A percentile compares a stretch with the other conserved stretches of the same genome.
Evolutionary conservation across 164 flowering plant genomes (phyloP).

Genomic region (grape (Vitis vinifera)): DNA sequence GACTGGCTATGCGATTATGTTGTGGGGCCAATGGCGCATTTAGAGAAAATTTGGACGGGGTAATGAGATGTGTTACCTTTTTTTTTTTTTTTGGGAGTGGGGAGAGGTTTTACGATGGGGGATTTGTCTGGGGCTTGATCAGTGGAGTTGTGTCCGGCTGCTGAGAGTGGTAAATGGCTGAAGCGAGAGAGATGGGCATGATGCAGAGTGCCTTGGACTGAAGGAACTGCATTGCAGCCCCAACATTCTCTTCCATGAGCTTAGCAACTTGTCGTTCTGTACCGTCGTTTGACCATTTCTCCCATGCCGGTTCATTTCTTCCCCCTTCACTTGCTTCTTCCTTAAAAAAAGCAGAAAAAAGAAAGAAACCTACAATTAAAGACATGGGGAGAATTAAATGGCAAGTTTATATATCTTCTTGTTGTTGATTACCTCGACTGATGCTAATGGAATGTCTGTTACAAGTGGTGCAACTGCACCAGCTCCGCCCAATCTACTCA

Average conservation of each 20-base stretch:
- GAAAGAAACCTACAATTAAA: background rate
- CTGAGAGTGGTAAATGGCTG: slow-evolving; percentile 53
- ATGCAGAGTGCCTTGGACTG: slow-evolving; percentile 84
- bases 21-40: too few species aligned
- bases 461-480: slow-evolving; percentile 62
- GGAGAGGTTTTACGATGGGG: slow-evolving; percentile 31
- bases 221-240: slow-evolving; percentile 85
- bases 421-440: slow-evolving; percentile 37
- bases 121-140: slow-evolving; percentile 59
- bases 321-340: slow-evolving; percentile 54
- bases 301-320: slow-evolving; percentile 58
- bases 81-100: too few species aligned
- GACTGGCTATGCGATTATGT: too few species aligned
- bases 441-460: slow-evolving; percentile 45
- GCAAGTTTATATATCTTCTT: background rate
- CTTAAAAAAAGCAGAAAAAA: slow-evolving; percentile 19
- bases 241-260: slow-evolving; percentile 85
- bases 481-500: slow-evolving; percentile 57
- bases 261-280: slow-evolving; percentile 78
- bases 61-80: too few species aligned
- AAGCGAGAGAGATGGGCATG: slow-evolving; percentile 79
- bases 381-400: background rate
- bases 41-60: too few species aligned
- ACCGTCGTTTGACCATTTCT: slow-evolving; percentile 76
- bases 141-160: slow-evolving; percentile 40